Percentiles rank a stretch among this genome's conserved stretches.
phyloP scores from a whole-genome alignment of 768 basidiomycete species.

The Mycena filopes region DNA sequence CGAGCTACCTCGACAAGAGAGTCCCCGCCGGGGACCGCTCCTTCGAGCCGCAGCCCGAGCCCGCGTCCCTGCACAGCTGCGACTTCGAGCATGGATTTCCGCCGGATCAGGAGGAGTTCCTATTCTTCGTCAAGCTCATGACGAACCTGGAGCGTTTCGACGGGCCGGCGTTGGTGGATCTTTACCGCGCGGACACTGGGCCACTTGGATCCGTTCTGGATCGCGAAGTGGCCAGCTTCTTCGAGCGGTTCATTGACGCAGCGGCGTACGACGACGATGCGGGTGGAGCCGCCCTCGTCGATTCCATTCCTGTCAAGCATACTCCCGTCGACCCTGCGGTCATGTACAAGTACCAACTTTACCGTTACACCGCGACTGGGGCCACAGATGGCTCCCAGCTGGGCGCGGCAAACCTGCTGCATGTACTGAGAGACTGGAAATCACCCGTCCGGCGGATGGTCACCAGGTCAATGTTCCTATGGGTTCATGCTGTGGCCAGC shows the following conservation, averaged over 20 bases:
- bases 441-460: no score
- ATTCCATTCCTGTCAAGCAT: no score
- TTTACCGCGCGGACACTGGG: neutral
- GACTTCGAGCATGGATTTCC: neutral
- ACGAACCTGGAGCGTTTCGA: neutral
- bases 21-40: neutral
- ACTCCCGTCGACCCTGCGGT: neutral
- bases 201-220: neutral
- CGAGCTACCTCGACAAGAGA: neutral
- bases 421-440: no score
- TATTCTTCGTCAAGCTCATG: neutral
- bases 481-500: no score
- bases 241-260: neutral
- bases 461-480: no score
- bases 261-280: neutral
- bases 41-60: neutral
- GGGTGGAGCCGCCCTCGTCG: neutral
- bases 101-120: neutral
- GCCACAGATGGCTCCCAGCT: no score
- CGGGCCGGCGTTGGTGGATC: neutral
- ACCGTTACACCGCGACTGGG: no score
- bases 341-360: neutral
- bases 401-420: no score
- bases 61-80: neutral
- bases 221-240: neutral